Conservation (phyloP, 345 rosid genomes). For the Diplotaxis tenuifolia region DNA sequence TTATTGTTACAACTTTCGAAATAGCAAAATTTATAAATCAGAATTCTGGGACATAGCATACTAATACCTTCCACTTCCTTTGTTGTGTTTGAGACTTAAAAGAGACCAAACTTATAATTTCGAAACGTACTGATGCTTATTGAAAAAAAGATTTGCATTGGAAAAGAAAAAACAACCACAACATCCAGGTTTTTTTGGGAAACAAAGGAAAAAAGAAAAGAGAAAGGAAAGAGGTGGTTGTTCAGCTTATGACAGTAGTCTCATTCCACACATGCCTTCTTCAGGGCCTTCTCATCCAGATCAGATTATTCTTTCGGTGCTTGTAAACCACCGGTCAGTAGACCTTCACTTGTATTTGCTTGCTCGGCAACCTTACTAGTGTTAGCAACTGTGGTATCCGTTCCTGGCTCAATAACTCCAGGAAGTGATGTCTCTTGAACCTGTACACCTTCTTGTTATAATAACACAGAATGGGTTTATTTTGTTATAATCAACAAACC, state of each 20-base stretch:
- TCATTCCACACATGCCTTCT: neutral
- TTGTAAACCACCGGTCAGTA: neutral
- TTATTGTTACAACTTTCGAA: too few species aligned
- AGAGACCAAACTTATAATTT: too few species aligned
- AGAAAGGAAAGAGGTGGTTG: neutral
- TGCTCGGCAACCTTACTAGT: neutral
- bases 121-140: too few species aligned
- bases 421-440: neutral
- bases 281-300: neutral
- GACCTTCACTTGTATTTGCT: neutral
- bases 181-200: too few species aligned
- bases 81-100: too few species aligned
- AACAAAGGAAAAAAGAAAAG: too few species aligned
- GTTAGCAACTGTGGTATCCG: neutral
- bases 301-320: neutral
- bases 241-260: neutral
- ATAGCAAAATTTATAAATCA: too few species aligned
- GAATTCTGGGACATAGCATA: too few species aligned
- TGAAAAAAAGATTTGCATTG: too few species aligned
- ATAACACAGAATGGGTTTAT: neutral
- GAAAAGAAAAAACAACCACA: too few species aligned
- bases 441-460: neutral
- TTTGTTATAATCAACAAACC: too few species aligned
- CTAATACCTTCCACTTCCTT: too few species aligned
- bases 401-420: neutral